These are phyloP conservation scores for Podaxis sp. DNA, from an alignment of 768 basidiomycete species.

Conservation along the genomic window DNA sequence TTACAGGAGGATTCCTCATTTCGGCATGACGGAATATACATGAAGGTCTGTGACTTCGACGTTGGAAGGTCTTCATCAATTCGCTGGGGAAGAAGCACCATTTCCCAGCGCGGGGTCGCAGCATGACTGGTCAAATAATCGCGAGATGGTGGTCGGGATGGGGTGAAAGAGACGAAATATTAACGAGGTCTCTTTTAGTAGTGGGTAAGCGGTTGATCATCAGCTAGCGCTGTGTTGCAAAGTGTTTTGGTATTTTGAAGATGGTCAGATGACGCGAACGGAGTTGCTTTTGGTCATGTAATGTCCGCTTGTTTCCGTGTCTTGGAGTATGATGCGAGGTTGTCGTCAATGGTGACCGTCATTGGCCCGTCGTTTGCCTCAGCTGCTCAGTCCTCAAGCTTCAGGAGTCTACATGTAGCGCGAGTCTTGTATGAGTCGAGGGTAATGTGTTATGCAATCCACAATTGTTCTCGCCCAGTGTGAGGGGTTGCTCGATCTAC, in stretches of 20 bases:
- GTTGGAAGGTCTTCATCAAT: not conserved
- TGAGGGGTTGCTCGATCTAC: not conserved
- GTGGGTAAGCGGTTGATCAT: not conserved
- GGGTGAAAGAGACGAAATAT: not conserved
- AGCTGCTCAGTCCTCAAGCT: too few relatives aligned
- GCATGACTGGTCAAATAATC: not conserved
- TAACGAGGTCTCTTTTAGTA: not conserved
- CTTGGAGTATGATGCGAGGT: not conserved
- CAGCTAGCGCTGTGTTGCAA: not conserved
- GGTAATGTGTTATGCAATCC: not conserved
- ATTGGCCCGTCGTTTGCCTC: too few relatives aligned
- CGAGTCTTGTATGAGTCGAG: not conserved
- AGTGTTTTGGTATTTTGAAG: not conserved
- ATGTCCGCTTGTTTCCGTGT: not conserved
- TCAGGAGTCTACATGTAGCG: not conserved
- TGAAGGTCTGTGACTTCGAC: not conserved
- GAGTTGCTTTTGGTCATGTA: not conserved
- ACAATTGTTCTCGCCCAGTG: not conserved
- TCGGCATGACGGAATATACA: not conserved
- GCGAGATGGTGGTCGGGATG: not conserved
- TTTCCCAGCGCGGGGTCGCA: not conserved
- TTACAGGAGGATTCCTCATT: not conserved
- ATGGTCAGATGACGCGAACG: not conserved
- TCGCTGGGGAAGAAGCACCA: constrained; percentile 5
- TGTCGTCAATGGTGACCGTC: not conserved